Evolutionary conservation across 2,329 filamentous ascomycete species (phyloP).

Genomic region (Diaporthe eres): DNA sequence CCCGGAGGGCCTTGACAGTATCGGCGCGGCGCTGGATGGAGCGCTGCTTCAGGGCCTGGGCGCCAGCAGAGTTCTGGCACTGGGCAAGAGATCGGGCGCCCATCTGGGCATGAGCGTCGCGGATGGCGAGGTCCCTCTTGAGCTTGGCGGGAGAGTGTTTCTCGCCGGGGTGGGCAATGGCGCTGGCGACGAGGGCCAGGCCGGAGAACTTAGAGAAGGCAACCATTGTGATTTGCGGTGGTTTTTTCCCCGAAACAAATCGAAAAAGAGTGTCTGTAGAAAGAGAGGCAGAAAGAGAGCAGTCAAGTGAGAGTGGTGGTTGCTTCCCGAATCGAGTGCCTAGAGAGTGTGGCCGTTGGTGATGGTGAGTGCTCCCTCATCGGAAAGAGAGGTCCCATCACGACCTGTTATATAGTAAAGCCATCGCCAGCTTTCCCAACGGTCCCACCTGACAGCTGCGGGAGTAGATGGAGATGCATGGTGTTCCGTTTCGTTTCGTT

Average conservation of each 20-base stretch:
- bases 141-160: constrained; percentile 48
- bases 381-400: neutral
- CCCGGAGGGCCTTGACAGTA: constrained; percentile 54
- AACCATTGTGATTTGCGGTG: constrained; percentile 33
- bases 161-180: constrained; percentile 52
- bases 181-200: constrained; percentile 46
- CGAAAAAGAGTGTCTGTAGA: neutral
- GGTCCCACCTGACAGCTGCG: constrained; percentile 9
- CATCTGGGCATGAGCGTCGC: constrained; percentile 49
- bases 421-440: neutral
- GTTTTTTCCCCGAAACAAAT: neutral
- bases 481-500: constrained; percentile 22
- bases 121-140: constrained; percentile 52
- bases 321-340: constrained; percentile 11
- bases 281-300: neutral
- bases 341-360: constrained; percentile 17
- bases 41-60: constrained; percentile 55
- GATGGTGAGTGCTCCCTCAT: neutral
- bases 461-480: neutral
- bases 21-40: constrained; percentile 58
- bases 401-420: constrained; percentile 9
- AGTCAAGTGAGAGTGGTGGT: constrained; percentile 5
- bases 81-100: constrained; percentile 48
- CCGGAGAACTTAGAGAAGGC: constrained; percentile 36
- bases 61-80: constrained; percentile 51